Evolutionary conservation across 495 filamentous ascomycete species (phyloP).

Genomic region (Cenococcum geophilum): DNA sequence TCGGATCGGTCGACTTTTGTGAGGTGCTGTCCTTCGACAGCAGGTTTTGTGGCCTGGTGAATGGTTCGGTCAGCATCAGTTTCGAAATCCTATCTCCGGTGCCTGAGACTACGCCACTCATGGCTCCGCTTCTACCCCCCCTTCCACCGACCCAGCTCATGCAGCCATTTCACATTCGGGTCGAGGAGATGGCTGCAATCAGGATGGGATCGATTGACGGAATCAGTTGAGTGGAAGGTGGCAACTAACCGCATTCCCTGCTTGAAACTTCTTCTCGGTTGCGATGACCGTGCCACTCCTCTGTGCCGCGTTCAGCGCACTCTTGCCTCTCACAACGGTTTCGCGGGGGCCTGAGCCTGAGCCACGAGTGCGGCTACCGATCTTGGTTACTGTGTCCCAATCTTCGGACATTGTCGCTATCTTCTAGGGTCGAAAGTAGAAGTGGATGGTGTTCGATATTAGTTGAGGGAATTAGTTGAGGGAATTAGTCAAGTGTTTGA

Average conservation of each 20-base stretch:
- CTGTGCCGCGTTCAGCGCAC: constrained; percentile 80
- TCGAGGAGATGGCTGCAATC: too few relatives aligned
- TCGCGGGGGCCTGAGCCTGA: constrained; percentile 61
- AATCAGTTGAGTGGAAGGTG: too few relatives aligned
- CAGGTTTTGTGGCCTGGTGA: constrained; percentile 39
- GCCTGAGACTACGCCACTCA: too few relatives aligned
- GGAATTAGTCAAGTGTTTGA: neutral
- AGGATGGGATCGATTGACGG: too few relatives aligned
- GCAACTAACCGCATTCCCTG: constrained; percentile 67
- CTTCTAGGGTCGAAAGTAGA: constrained; percentile 1
- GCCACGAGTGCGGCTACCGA: constrained; percentile 71
- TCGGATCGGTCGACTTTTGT: constrained; percentile 98
- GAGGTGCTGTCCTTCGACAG: constrained; percentile 83
- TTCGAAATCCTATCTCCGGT: too few relatives aligned
- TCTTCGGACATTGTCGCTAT: constrained; percentile 53
- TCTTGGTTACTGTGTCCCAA: constrained; percentile 89
- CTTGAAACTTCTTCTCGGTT: constrained; percentile 88
- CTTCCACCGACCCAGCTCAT: neutral
- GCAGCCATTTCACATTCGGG: neutral
- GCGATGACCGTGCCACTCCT: constrained; percentile 66
- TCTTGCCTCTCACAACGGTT: constrained; percentile 79
- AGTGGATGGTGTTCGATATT: neutral
- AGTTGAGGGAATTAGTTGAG: too few relatives aligned
- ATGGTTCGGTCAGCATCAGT: too few relatives aligned
- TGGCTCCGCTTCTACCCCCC: neutral